These are phyloP conservation scores for Thermothelomyces thermophilus DNA, from an alignment of 2,329 filamentous ascomycete genomes.

Conservation along the genomic window DNA sequence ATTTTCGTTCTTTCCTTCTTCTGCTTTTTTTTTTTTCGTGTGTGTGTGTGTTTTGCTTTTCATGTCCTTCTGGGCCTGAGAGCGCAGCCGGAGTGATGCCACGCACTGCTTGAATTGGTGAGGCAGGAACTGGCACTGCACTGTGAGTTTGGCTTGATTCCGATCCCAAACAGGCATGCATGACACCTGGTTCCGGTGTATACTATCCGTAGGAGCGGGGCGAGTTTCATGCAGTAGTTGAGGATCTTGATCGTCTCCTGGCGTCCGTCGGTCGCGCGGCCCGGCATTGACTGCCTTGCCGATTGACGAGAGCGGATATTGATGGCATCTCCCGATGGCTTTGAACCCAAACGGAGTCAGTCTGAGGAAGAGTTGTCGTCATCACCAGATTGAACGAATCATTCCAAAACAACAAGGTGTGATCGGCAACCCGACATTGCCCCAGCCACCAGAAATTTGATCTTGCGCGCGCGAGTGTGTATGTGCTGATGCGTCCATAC, in stretches of 20 bases:
- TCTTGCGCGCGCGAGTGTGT: too few relatives aligned
- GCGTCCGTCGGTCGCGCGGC: neutral
- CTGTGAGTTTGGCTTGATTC: neutral
- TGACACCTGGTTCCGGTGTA: neutral
- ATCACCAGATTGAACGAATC: too few relatives aligned
- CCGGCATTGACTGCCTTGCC: neutral
- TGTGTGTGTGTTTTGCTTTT: too few relatives aligned
- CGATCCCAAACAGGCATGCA: slow-evolving; percentile 5
- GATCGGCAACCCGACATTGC: too few relatives aligned
- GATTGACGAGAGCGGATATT: slow-evolving; percentile 1
- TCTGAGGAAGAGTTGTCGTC: too few relatives aligned
- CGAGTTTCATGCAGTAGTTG: slow-evolving; percentile 5
- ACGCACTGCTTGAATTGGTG: neutral
- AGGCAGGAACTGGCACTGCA: neutral
- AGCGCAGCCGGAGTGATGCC: too few relatives aligned
- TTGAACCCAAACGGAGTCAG: neutral
- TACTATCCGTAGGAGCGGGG: neutral
- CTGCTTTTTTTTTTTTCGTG: too few relatives aligned
- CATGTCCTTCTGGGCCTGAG: too few relatives aligned
- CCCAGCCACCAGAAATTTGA: too few relatives aligned
- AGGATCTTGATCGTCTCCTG: neutral
- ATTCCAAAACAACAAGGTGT: too few relatives aligned
- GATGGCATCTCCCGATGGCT: neutral
- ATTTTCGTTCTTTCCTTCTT: too few relatives aligned
- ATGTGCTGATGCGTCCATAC: too few relatives aligned